These are phyloP conservation scores for Stylonectria norvegica DNA, from an alignment of 2,329 filamentous ascomycete species.

Conservation along the genomic window DNA sequence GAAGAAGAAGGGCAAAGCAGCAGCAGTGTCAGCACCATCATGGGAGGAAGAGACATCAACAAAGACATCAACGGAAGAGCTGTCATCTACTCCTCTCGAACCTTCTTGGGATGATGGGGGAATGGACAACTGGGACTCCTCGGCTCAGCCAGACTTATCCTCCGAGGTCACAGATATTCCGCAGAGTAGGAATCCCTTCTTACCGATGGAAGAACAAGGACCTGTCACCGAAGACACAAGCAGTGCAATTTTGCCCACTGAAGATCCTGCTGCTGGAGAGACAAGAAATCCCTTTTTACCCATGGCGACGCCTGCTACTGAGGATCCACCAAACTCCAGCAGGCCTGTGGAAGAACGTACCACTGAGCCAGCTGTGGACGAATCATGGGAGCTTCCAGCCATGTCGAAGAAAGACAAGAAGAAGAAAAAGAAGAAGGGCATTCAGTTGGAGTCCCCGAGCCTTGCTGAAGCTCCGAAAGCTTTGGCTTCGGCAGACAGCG, in stretches of 20 bases:
- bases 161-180: no score
- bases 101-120: conserved; percentile 5
- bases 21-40: conserved; percentile 2
- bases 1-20: conserved; percentile 23
- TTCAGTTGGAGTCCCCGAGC: conserved; percentile 12
- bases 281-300: no score
- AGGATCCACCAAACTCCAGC: no score
- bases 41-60: conserved; percentile 6
- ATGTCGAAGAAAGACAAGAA: conserved; percentile 24
- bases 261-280: no score
- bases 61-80: conserved; percentile 1
- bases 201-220: no score
- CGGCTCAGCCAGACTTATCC: conserved; percentile 9
- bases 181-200: no score
- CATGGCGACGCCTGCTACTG: conserved; percentile 2
- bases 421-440: conserved; percentile 26
- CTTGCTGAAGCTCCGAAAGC: conserved; percentile 9
- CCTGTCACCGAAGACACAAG: no score
- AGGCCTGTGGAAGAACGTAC: conserved; percentile 5
- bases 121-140: conserved; percentile 17
- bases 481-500: background rate
- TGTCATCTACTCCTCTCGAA: background rate
- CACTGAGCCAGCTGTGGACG: conserved; percentile 7
- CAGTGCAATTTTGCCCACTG: no score
- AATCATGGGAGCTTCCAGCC: conserved; percentile 5